phyloP scores from a whole-genome alignment of 768 basidiomycete genomes.

The Tulasnella sp. region DNA sequence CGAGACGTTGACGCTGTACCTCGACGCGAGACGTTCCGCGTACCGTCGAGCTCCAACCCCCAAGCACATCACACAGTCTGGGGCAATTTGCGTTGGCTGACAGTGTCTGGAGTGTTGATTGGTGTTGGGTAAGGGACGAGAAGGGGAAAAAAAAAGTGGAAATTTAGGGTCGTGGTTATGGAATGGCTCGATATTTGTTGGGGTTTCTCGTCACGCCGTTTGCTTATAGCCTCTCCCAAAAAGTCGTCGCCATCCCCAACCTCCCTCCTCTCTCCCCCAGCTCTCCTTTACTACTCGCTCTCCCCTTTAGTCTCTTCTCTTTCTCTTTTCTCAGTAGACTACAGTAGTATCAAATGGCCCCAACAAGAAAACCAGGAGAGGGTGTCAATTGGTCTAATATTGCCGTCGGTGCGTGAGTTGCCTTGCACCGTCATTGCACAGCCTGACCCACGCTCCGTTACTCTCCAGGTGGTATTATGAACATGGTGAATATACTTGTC shows the following conservation, averaged over 20 bases:
- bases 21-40: background rate
- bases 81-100: background rate
- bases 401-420: conserved; percentile 64
- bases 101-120: background rate
- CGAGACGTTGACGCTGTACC: background rate
- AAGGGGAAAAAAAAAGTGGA: background rate
- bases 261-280: background rate
- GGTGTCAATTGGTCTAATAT: conserved; percentile 92
- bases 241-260: background rate
- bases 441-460: conserved; percentile 22
- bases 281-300: background rate
- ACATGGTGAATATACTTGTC: conserved; percentile 58
- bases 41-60: background rate
- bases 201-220: conserved; percentile 1
- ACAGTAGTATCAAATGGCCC: conserved; percentile 19
- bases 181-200: conserved; percentile 2
- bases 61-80: background rate
- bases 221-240: background rate
- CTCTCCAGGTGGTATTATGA: conserved; percentile 83
- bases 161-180: background rate
- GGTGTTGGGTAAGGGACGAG: background rate
- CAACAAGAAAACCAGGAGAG: conserved; percentile 64
- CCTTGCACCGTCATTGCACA: conserved; percentile 10
- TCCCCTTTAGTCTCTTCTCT: background rate
- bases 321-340: background rate